These are phyloP conservation scores for Choiromyces venosus DNA, from an alignment of 495 filamentous ascomycete genomes.

Conservation along the genomic window DNA sequence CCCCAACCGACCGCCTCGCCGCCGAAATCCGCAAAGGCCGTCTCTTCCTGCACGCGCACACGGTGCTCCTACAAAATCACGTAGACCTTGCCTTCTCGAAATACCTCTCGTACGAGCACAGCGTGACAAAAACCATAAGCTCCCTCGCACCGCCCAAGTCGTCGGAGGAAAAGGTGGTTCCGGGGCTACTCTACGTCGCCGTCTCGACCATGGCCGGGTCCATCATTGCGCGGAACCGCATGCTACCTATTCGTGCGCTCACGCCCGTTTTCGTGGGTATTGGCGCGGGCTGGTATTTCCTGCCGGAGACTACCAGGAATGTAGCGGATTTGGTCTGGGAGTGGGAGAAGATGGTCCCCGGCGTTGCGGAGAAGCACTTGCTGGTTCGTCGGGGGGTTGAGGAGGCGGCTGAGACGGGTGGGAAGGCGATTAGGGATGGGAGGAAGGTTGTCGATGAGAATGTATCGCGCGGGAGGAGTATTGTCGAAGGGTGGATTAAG, in stretches of 20 bases:
- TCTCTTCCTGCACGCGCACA: slow-evolving; percentile 72
- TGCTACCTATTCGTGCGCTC: slow-evolving; percentile 65
- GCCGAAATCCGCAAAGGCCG: slow-evolving; percentile 72
- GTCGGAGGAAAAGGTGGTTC: slow-evolving; percentile 75
- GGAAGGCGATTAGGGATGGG: slow-evolving; percentile 60
- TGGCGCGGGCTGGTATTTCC: slow-evolving; percentile 64
- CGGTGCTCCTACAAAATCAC: slow-evolving; percentile 63
- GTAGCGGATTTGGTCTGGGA: slow-evolving; percentile 75
- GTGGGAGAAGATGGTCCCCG: slow-evolving; percentile 81
- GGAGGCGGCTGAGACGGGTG: slow-evolving; percentile 63
- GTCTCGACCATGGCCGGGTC: slow-evolving; percentile 87
- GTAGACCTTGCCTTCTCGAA: slow-evolving; percentile 70
- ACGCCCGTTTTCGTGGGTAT: slow-evolving; percentile 67
- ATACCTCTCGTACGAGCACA: slow-evolving; percentile 71
- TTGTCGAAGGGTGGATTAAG: slow-evolving; percentile 79
- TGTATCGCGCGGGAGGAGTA: slow-evolving; percentile 64
- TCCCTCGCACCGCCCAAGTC: slow-evolving; percentile 77
- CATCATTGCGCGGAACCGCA: slow-evolving; percentile 80
- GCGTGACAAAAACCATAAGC: slow-evolving; percentile 78
- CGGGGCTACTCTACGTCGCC: slow-evolving; percentile 80
- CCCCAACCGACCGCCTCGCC: slow-evolving; percentile 86
- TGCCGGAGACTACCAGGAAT: slow-evolving; percentile 78
- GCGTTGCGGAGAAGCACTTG: slow-evolving; percentile 70
- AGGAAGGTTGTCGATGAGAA: slow-evolving; percentile 70
- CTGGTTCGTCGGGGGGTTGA: slow-evolving; percentile 59